These are phyloP conservation scores for Caryopteris hybrid DNA, from an alignment of 305 asterid genomes.

Conservation along the genomic window DNA sequence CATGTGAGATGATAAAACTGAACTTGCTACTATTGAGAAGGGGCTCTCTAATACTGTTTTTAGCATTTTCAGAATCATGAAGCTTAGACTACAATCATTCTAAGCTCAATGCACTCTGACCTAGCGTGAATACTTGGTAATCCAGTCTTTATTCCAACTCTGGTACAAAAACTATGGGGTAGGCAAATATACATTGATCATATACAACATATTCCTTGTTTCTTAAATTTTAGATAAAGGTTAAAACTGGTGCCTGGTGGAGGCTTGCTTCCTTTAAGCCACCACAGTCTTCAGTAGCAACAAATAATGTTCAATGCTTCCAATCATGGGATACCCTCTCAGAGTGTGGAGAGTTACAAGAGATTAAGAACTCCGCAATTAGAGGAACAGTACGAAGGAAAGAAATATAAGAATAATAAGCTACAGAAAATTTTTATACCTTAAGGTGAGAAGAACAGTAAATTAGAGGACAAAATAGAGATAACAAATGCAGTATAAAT, in stretches of 20 bases:
- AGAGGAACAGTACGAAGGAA: neutral
- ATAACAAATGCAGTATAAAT: neutral
- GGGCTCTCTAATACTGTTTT: neutral
- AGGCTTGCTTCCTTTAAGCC: neutral
- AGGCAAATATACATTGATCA: neutral
- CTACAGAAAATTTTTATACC: neutral
- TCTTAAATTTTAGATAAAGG: neutral
- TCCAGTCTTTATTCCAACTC: neutral
- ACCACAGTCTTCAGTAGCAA: neutral
- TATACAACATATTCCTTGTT: neutral
- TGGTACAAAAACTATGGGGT: neutral
- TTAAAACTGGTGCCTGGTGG: neutral
- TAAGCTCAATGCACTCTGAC: neutral
- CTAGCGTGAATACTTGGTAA: neutral
- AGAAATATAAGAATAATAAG: neutral
- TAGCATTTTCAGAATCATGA: neutral
- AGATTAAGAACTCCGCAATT: neutral
- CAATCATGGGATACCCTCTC: neutral
- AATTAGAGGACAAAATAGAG: slow-evolving; percentile 1
- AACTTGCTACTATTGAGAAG: neutral
- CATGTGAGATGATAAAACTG: neutral
- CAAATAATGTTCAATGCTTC: neutral
- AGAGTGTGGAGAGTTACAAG: neutral
- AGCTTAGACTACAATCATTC: neutral
- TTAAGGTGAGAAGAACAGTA: neutral